A percentile compares a stretch with the other conserved stretches of the same genome.
Evolutionary conservation across 345 rosid species (phyloP).

Genomic region (Psidium guajava): DNA sequence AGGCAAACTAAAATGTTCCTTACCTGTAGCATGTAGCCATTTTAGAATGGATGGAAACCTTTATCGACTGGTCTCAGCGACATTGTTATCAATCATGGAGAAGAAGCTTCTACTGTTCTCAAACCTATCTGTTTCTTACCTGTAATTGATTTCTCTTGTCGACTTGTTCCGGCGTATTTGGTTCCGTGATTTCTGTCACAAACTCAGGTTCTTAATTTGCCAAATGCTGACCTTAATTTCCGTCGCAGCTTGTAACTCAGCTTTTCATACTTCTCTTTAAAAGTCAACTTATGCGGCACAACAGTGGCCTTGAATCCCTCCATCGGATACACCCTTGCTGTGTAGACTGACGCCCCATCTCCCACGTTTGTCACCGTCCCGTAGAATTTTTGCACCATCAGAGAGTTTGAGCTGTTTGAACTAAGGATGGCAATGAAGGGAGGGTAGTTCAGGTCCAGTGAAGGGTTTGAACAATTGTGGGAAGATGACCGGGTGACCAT

Average conservation of each 20-base stretch:
- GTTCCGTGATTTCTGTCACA: too few relatives aligned
- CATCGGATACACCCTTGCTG: background rate
- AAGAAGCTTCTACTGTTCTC: too few relatives aligned
- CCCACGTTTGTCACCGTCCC: slow-evolving; percentile 18
- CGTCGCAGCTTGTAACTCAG: slow-evolving; percentile 13
- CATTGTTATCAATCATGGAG: too few relatives aligned
- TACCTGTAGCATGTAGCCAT: background rate
- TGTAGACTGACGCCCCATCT: background rate
- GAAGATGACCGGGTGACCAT: slow-evolving; percentile 1
- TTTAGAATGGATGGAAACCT: background rate
- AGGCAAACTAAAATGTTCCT: background rate
- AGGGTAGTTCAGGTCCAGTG: slow-evolving; percentile 27
- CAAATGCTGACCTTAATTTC: background rate
- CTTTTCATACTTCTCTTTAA: slow-evolving; percentile 28
- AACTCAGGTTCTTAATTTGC: background rate
- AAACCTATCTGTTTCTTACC: too few relatives aligned
- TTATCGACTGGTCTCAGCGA: background rate
- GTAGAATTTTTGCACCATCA: slow-evolving; percentile 6
- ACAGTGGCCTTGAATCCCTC: slow-evolving; percentile 22
- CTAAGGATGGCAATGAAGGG: slow-evolving; percentile 19
- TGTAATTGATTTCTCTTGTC: background rate
- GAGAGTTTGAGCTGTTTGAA: background rate
- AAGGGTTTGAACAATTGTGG: slow-evolving; percentile 16
- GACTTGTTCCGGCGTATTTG: background rate
- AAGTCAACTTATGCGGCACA: slow-evolving; percentile 25